Conservation (phyloP, 495 filamentous ascomycete species). For the Penicillium waksmanii region DNA sequence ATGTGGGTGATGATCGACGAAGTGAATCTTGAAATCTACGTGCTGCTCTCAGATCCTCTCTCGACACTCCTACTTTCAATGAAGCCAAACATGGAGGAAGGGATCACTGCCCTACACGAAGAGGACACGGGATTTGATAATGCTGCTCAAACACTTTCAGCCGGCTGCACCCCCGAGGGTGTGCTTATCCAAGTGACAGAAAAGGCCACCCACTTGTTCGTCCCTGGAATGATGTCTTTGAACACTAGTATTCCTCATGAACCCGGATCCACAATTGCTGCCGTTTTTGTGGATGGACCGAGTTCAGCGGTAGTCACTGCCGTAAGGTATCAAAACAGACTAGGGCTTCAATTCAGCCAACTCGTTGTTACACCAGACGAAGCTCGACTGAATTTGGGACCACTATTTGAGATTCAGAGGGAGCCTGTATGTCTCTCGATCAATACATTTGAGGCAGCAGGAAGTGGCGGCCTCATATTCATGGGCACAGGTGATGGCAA, state of each 20-base stretch:
- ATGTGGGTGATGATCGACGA: constrained; percentile 57
- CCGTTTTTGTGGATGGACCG: constrained; percentile 36
- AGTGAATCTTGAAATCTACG: constrained; percentile 40
- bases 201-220: constrained; percentile 46
- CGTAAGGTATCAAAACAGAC: constrained; percentile 26
- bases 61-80: constrained; percentile 43
- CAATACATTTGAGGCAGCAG: constrained; percentile 27
- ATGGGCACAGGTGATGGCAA: constrained; percentile 43
- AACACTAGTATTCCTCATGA: constrained; percentile 25
- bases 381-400: constrained; percentile 22
- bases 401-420: constrained; percentile 26
- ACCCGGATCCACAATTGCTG: constrained; percentile 24
- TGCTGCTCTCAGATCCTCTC: constrained; percentile 46
- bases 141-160: constrained; percentile 58
- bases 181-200: constrained; percentile 61
- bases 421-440: constrained; percentile 45
- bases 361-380: constrained; percentile 16
- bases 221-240: constrained; percentile 20
- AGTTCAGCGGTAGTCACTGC: constrained; percentile 33
- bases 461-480: constrained; percentile 28
- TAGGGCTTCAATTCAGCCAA: constrained; percentile 29
- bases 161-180: constrained; percentile 41
- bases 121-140: constrained; percentile 50
- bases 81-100: constrained; percentile 34
- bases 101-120: constrained; percentile 46